Conservation (phyloP, 805 yeast genomes). For the Teunomyces pallodes region DNA sequence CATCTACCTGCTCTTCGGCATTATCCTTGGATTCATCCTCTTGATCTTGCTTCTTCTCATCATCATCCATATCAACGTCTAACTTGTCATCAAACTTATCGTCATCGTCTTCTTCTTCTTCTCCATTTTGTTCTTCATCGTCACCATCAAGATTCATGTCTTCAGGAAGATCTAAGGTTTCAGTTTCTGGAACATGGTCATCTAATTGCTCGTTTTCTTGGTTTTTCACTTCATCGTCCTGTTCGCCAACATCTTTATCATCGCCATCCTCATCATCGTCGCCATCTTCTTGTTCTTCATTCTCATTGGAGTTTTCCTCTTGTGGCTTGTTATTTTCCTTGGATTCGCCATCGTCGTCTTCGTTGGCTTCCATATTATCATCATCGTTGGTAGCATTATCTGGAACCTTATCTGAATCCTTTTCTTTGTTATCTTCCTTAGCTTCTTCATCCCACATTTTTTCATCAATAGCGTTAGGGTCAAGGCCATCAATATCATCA, state of each 20-base stretch:
- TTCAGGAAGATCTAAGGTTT: conserved; percentile 87
- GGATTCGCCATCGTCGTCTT: conserved; percentile 41
- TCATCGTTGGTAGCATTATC: conserved; percentile 52
- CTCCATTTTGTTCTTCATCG: conserved; percentile 51
- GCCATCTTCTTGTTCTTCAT: conserved; percentile 40
- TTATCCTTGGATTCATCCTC: conserved; percentile 26
- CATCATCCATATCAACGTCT: conserved; percentile 26
- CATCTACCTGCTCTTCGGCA: conserved; percentile 20
- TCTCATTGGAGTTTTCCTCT: conserved; percentile 40
- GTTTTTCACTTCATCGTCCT: conserved; percentile 72
- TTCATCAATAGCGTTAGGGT: conserved; percentile 93
- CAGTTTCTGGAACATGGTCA: conserved; percentile 74
- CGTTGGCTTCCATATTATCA: conserved; percentile 47
- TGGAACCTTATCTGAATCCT: conserved; percentile 71
- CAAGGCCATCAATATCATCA: conserved; percentile 84
- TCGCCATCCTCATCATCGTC: conserved; percentile 55
- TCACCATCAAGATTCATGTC: conserved; percentile 87
- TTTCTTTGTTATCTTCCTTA: conserved; percentile 71
- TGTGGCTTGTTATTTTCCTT: conserved; percentile 39
- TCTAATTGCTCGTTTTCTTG: conserved; percentile 71
- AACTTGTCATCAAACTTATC: conserved; percentile 26
- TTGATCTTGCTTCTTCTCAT: conserved; percentile 31
- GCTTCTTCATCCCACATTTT: conserved; percentile 98
- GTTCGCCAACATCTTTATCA: conserved; percentile 77
- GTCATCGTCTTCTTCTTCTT: conserved; percentile 36